Percentiles rank a stretch among this genome's conserved stretches.
phyloP scores from a whole-genome alignment of 2,329 filamentous ascomycete genomes.

The Colletotrichum plurivorum region DNA sequence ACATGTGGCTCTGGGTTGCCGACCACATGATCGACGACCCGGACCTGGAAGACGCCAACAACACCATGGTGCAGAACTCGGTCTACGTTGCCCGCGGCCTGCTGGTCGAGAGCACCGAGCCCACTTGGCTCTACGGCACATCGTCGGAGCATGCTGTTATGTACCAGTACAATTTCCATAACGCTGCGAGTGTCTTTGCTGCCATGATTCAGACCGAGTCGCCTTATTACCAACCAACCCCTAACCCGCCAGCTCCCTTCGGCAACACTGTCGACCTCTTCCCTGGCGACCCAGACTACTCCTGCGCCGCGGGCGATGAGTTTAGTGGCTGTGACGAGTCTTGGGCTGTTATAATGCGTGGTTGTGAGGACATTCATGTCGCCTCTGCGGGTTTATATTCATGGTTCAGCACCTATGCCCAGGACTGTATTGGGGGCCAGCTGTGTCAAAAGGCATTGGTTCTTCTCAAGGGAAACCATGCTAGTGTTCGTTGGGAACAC shows the following conservation, averaged over 20 bases:
- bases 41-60: slow-evolving; percentile 62
- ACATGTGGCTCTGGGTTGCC: slow-evolving; percentile 77
- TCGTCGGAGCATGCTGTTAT: slow-evolving; percentile 64
- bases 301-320: slow-evolving; percentile 30
- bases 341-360: slow-evolving; percentile 43
- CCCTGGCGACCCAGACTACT: slow-evolving; percentile 38
- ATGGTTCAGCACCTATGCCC: slow-evolving; percentile 44
- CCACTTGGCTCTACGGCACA: slow-evolving; percentile 59
- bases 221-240: slow-evolving; percentile 68
- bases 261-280: slow-evolving; percentile 22
- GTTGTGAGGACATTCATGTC: slow-evolving; percentile 43
- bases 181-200: slow-evolving; percentile 66
- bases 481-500: slow-evolving; percentile 44
- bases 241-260: slow-evolving; percentile 42
- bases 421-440: slow-evolving; percentile 37
- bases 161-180: slow-evolving; percentile 66
- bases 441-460: slow-evolving; percentile 46
- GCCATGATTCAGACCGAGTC: slow-evolving; percentile 79
- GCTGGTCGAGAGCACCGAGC: slow-evolving; percentile 49
- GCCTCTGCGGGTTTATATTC: slow-evolving; percentile 46
- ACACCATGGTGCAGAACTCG: slow-evolving; percentile 64
- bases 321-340: slow-evolving; percentile 42
- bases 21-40: slow-evolving; percentile 68
- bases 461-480: slow-evolving; percentile 42
- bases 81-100: slow-evolving; percentile 54